Base-by-base conservation (phyloP, 2,329 filamentous ascomycete genomes). In the Penicillium thymicola region DNA sequence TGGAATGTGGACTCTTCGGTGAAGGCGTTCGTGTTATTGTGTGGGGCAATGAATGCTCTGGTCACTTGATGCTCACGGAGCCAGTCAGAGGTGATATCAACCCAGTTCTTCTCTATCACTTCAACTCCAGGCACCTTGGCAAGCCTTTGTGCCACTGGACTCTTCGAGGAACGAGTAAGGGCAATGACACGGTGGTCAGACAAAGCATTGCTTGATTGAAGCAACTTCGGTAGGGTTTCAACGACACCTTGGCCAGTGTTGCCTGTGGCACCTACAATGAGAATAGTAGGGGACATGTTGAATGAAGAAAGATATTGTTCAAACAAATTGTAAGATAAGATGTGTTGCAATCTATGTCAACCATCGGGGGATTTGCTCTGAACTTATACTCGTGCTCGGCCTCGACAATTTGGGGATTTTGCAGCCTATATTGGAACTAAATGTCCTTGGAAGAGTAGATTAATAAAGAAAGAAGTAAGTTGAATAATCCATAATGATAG, bases 31-130 rank as follows among this genome's bases (percentile, higher is more conserved):
- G 74, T 71, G 10, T 70, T 55, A 47, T 68, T 70, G 60, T 77
- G 74, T 0, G 75, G 60, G 21, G 77, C 76, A 42, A 79, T 72
- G 51, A 77, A 79, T 1, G 67, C 72, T 23, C 73, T 63, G 11
- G 54, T 64, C 1, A 79, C 71, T 3, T 72, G 47, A 6, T 73
- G 65, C 13, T 72, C 54, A 2, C 63, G 70, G n/a, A 79, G 71
- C 77, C 76, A 79, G 40, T 69, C 67, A 5, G 69, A n/a, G 6
- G 65, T 74, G 44, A 78, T 75, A 0, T 74, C 68, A 36, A 69
- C 56, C 76, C 75, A 76, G 60, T 70, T 67, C 21, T 72, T 37
- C 44, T 76, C 72, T 1, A 65, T 34, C 0, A 78, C 45, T 51
- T 75, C 65, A 8, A 78, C 71, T 3, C 65, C 62, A 0, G 74